Evolutionary conservation across 2,329 filamentous ascomycete genomes (phyloP).

Genomic region (Amesomyces nigricolor): DNA sequence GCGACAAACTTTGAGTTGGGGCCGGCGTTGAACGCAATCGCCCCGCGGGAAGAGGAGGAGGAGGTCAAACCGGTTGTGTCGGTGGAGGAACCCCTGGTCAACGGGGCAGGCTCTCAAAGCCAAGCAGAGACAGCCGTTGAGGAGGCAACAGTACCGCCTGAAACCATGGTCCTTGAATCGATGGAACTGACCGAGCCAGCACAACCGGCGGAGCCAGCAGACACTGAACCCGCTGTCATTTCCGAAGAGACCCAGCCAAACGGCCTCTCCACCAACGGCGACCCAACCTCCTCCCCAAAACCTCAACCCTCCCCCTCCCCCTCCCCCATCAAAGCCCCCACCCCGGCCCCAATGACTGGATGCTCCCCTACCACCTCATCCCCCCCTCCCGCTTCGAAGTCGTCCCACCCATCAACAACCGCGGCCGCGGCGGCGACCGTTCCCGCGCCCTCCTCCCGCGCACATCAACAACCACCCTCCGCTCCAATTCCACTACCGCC

Average conservation of each 20-base stretch:
- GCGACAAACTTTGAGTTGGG: slow-evolving; percentile 78
- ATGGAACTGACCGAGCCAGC: slow-evolving; percentile 36
- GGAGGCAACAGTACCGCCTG: slow-evolving; percentile 28
- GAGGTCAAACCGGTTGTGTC: slow-evolving; percentile 35
- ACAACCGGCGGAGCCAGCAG: slow-evolving; percentile 34
- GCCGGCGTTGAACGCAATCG: slow-evolving; percentile 76
- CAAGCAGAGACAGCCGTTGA: slow-evolving; percentile 26
- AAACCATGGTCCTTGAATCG: slow-evolving; percentile 33
- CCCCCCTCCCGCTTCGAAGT: slow-evolving; percentile 73
- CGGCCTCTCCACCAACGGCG: slow-evolving; percentile 23
- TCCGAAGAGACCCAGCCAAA: slow-evolving; percentile 25
- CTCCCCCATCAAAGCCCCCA: slow-evolving; percentile 24
- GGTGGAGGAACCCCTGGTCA: slow-evolving; percentile 30
- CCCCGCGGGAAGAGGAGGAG: slow-evolving; percentile 73
- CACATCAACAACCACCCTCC: too few species aligned
- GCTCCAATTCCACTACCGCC: too few species aligned
- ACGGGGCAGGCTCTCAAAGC: slow-evolving; percentile 30
- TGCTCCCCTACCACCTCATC: slow-evolving; percentile 48
- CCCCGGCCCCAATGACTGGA: slow-evolving; percentile 37
- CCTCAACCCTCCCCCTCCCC: slow-evolving; percentile 22
- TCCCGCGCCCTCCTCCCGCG: slow-evolving; percentile 36
- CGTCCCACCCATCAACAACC: slow-evolving; percentile 57
- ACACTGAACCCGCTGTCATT: slow-evolving; percentile 16
- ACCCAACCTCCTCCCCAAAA: slow-evolving; percentile 1
- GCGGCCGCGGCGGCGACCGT: slow-evolving; percentile 43